Evolutionary conservation across 805 yeast species (phyloP), one percentile per base, ranked within the genome.

Genomic region (Barnettozyma wickerhamii): DNA sequence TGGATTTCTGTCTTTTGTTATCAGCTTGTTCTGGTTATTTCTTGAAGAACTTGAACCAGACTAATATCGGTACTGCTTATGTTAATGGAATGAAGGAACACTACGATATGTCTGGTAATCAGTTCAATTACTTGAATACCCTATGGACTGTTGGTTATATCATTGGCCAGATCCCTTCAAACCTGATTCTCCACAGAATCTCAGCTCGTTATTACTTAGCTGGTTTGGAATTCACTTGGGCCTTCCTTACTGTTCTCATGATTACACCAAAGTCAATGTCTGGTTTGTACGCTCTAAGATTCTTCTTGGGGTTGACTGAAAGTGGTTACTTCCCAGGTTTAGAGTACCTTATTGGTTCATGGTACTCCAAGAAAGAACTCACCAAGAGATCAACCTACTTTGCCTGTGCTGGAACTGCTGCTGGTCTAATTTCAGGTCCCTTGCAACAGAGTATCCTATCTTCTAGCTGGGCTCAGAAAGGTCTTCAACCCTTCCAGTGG

Each of bases 111-210:
- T 49, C 53, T 29, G 63, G 58, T 21, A 67, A 65, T 40, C 72
- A 74, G 42, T 68, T 64, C 45, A 73, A 74, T 45, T 69, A 68
- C 43, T 47, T 72, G 51, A 55, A 59, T 9, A 64, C 77, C 0
- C 44, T 64, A 19, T 73, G 71, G 69, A 67, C 77, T 1, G 68
- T 68, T 17, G 79, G 79, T 10, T 73, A 74, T 42, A 64, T 72
- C 31, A 51, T 74, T 33, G 77, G 77, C 3, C 74, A 69, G 43
- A 57, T 72, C 19, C 79, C 78, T 4, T 65, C 75, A 1, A 66
- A 65, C 27, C 47, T 60, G 42, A 53, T 72, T 10, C 50, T 71
- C 30, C 71, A 65, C 44, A 52, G 63, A 30, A 56, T 69, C 5
- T 62, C 71, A 7, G 71, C 74, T 10, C 51, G 74, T 30, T 68